Evolutionary conservation across 768 basidiomycete genomes (phyloP).

Genomic region (Paxillus involutus): DNA sequence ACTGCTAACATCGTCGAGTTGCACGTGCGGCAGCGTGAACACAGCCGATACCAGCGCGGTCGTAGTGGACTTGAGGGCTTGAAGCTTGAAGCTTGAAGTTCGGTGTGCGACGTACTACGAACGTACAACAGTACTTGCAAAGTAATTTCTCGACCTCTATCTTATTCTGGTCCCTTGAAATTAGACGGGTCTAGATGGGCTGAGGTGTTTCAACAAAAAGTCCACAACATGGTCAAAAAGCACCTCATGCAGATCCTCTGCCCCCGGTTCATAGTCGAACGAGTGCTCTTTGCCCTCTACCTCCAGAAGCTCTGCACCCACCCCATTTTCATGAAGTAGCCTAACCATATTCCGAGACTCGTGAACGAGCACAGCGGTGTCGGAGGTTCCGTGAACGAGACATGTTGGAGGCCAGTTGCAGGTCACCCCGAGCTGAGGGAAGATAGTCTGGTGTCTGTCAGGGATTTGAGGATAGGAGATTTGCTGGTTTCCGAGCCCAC

Average conservation of each 20-base stretch:
- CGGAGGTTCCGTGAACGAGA: conserved; percentile 47
- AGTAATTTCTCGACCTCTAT: neutral
- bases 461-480: conserved; percentile 23
- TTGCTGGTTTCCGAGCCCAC: neutral
- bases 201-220: neutral
- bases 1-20: too few relatives aligned
- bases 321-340: conserved; percentile 36
- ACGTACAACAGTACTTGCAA: neutral
- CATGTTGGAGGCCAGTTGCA: conserved; percentile 45
- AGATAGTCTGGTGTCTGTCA: conserved; percentile 33
- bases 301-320: conserved; percentile 34
- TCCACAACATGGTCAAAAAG: conserved; percentile 37
- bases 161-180: neutral
- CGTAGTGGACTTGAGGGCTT: too few relatives aligned
- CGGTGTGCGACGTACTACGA: too few relatives aligned
- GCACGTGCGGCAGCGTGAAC: too few relatives aligned
- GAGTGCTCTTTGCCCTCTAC: conserved; percentile 51
- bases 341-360: conserved; percentile 41
- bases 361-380: conserved; percentile 42
- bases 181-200: neutral
- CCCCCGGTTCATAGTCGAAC: conserved; percentile 50
- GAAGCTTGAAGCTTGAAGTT: too few relatives aligned
- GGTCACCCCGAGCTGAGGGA: conserved; percentile 45
- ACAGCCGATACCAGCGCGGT: too few relatives aligned
- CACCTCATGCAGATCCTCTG: conserved; percentile 39